Base-by-base conservation (phyloP, 371 early-diverging fungal species). In the Mucor velutinosus region DNA sequence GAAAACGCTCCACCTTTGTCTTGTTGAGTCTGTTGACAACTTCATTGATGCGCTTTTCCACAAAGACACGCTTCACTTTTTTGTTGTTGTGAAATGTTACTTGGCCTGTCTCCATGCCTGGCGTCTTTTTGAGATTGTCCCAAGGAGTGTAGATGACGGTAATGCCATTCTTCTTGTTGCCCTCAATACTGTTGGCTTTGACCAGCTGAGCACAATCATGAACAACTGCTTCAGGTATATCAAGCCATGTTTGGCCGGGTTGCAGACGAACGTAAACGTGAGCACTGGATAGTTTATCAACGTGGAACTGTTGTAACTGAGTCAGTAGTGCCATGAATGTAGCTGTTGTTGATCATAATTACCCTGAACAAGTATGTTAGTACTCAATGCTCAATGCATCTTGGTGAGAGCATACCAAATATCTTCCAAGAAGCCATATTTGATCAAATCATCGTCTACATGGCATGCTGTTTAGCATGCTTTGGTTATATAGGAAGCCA, bases 131-230 rank as follows among this genome's bases (percentile, higher is more conserved):
- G 35, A 98, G 87, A 72, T 97, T 98, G 49, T 86, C 78, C 94
- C 95, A 95, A 5, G 99, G 99, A 3, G 99, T 97, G 76, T 98
- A 97, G 66, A 97, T 93, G 53, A 98, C 88, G 0, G 91, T 89
- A 47, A 97, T 76, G 77, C 91, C 87, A 77, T 84, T 77, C 71
- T 88, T 90, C 67, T 94, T 94, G 79, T 92, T 92, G 6, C 91
- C 84, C 58, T 65, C 59, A 57, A 64, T 63, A 69, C 92, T 91
- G 84, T 98, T 98, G 23, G 97, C 98, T 80, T 98, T 98, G 62
- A 93, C 93, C 4, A 98, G 85, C 74, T 98, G 99, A 3, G 95
- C 99, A 30, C 90, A 83, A 69, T 98, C 99, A 45, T 84, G 81
- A 10, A 98, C 78, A 15, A 96, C 87, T 3, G 60, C 76, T 62